Evolutionary conservation across 768 basidiomycete genomes (phyloP).

Genomic region (Mycena floridula): DNA sequence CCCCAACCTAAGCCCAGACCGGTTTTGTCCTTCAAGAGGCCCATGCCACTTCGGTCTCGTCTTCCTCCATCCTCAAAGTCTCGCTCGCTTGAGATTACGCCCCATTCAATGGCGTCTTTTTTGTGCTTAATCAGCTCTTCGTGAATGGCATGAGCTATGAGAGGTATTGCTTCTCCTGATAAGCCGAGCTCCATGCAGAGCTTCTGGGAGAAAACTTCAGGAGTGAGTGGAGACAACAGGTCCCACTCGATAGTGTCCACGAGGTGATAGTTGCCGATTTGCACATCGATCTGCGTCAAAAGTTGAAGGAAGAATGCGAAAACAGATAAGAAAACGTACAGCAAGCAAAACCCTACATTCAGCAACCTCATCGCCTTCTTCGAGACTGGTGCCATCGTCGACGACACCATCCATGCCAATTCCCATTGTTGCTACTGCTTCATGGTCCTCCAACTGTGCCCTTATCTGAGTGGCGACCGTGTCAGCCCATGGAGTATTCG

Average conservation of each 20-base stretch:
- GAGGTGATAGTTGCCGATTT: slow-evolving; percentile 87
- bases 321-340: slow-evolving; percentile 25
- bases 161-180: slow-evolving; percentile 78
- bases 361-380: slow-evolving; percentile 49
- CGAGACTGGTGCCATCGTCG: slow-evolving; percentile 30
- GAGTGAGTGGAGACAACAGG: slow-evolving; percentile 86
- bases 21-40: slow-evolving; percentile 67
- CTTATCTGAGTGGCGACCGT: slow-evolving; percentile 83
- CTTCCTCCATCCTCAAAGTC: slow-evolving; percentile 21
- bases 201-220: slow-evolving; percentile 73
- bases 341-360: slow-evolving; percentile 82
- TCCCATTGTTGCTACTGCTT: slow-evolving; percentile 75
- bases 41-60: slow-evolving; percentile 9
- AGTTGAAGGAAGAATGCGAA: not conserved
- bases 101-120: slow-evolving; percentile 92
- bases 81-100: slow-evolving; percentile 61
- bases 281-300: slow-evolving; percentile 83
- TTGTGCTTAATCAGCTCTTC: slow-evolving; percentile 96
- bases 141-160: slow-evolving; percentile 90
- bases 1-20: slow-evolving; percentile 75
- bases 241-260: slow-evolving; percentile 99
- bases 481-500: slow-evolving; percentile 58
- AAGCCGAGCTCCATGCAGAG: slow-evolving; percentile 87
- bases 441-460: slow-evolving; percentile 87
- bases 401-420: slow-evolving; percentile 53